Percentiles rank a stretch among this genome's conserved stretches.
Evolutionary conservation across 1,284 basidiomycete genomes (phyloP).

Genomic region (Bjerkandera adusta): DNA sequence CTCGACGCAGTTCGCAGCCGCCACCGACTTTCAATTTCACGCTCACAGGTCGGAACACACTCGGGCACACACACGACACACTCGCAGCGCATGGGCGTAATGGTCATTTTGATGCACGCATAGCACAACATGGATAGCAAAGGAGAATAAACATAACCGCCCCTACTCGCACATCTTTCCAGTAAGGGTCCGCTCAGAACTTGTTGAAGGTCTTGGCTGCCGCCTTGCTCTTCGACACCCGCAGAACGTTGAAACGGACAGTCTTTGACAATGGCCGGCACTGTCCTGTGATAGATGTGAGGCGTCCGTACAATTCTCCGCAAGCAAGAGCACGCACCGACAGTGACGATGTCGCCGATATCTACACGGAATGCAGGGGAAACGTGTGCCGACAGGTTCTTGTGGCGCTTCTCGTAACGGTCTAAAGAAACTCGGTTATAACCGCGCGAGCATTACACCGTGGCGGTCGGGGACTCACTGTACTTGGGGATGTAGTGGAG

Average conservation of each 20-base stretch:
- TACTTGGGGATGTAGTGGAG: slow-evolving; percentile 99
- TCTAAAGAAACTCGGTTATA: slow-evolving; percentile 41
- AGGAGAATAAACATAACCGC: slow-evolving; percentile 32
- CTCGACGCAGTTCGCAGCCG: neutral
- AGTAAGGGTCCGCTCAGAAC: slow-evolving; percentile 59
- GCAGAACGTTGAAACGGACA: slow-evolving; percentile 96
- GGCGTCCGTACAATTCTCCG: slow-evolving; percentile 9
- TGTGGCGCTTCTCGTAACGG: slow-evolving; percentile 97
- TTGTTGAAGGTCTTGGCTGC: slow-evolving; percentile 89
- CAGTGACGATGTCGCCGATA: slow-evolving; percentile 90
- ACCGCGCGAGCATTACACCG: neutral
- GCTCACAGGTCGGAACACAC: too few relatives aligned
- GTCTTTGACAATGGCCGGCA: slow-evolving; percentile 99
- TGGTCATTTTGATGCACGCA: slow-evolving; percentile 34
- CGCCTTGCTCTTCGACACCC: slow-evolving; percentile 89
- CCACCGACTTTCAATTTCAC: neutral
- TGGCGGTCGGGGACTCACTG: slow-evolving; percentile 49
- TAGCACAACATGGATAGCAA: slow-evolving; percentile 32
- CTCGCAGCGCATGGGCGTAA: slow-evolving; percentile 24
- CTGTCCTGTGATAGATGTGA: slow-evolving; percentile 61
- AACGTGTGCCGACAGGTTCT: slow-evolving; percentile 96
- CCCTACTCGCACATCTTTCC: slow-evolving; percentile 17
- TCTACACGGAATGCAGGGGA: slow-evolving; percentile 99
- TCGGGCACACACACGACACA: neutral
- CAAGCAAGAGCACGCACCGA: slow-evolving; percentile 65